Evolutionary conservation across 331 rosid species (phyloP).

Genomic region (Spiraea crenata): DNA sequence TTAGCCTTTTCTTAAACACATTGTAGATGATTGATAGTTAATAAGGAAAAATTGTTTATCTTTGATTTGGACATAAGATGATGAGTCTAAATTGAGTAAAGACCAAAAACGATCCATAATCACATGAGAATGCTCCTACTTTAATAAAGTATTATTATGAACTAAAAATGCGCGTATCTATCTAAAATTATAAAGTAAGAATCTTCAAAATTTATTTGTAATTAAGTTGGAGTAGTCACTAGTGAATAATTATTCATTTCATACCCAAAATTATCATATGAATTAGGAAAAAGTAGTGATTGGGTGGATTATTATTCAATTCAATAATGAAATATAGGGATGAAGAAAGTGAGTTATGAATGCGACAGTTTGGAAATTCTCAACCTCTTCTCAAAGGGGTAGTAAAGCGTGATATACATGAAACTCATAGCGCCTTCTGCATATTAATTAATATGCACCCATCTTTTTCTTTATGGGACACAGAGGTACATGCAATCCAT

Average conservation of each 20-base stretch:
- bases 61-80: background rate
- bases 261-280: too few relatives aligned
- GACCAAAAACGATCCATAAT: background rate
- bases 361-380: constrained; percentile 32
- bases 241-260: too few relatives aligned
- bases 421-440: too few relatives aligned
- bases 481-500: too few relatives aligned
- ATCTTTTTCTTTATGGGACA: too few relatives aligned
- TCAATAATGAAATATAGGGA: background rate
- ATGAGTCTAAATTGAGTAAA: background rate
- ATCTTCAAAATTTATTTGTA: too few relatives aligned
- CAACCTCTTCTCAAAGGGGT: constrained; percentile 15
- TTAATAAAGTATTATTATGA: background rate
- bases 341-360: constrained; percentile 22
- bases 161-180: too few relatives aligned
- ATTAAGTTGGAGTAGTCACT: too few relatives aligned
- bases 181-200: too few relatives aligned
- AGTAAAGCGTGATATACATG: too few relatives aligned
- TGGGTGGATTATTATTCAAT: background rate
- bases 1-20: background rate
- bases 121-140: background rate
- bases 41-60: background rate
- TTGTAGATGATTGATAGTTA: background rate
- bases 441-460: too few relatives aligned
- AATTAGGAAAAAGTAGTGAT: too few relatives aligned